Evolutionary conservation across 1,139 yeast species (phyloP).

Genomic region (Yamadazyma sp.): DNA sequence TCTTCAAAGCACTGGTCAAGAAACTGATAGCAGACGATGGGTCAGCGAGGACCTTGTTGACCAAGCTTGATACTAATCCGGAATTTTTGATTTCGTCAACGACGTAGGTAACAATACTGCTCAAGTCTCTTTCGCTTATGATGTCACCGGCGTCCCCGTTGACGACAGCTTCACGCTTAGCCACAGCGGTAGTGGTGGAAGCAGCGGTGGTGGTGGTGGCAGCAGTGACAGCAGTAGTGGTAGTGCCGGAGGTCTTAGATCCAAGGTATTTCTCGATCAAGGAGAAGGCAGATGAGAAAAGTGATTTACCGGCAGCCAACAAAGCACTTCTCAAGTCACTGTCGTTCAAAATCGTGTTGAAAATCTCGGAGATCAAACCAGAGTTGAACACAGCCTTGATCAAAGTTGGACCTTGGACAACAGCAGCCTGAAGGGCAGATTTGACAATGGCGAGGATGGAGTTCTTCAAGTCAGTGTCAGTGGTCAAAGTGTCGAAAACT

Average conservation of each 20-base stretch:
- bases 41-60: conserved; percentile 37
- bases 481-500: conserved; percentile 38
- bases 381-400: conserved; percentile 46
- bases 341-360: conserved; percentile 35
- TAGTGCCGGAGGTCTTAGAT: conserved; percentile 18
- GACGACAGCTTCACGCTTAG: conserved; percentile 11
- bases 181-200: conserved; percentile 1
- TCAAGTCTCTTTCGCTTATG: conserved; percentile 41
- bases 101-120: conserved; percentile 27
- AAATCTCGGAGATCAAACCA: conserved; percentile 39
- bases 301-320: conserved; percentile 34
- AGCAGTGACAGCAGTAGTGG: conserved; percentile 18
- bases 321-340: conserved; percentile 35
- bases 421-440: conserved; percentile 34
- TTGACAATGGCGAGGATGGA: conserved; percentile 30
- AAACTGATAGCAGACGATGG: conserved; percentile 36
- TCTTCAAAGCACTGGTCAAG: conserved; percentile 34
- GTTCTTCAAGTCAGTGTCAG: conserved; percentile 27
- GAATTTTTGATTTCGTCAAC: conserved; percentile 33
- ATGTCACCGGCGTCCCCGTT: conserved; percentile 21
- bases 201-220: conserved; percentile 3
- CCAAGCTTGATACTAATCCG: conserved; percentile 33
- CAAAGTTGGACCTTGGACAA: conserved; percentile 46
- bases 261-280: conserved; percentile 26
- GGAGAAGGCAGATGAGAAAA: conserved; percentile 34